These are phyloP conservation scores for Paralagenidium karlingii DNA, from an alignment of 352 stramenopile genomes.

Conservation along the genomic window DNA sequence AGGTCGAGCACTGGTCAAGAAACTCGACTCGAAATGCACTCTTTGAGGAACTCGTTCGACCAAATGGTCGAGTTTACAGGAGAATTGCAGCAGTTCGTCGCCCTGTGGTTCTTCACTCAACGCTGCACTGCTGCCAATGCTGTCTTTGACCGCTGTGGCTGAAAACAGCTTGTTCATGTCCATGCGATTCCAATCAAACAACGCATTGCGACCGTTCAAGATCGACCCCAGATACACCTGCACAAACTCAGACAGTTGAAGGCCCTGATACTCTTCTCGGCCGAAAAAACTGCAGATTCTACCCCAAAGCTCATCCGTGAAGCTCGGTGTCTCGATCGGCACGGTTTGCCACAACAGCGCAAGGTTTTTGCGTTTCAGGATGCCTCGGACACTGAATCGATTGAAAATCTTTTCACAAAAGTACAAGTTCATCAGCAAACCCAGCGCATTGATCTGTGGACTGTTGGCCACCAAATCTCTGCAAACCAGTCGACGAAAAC, in stretches of 20 bases:
- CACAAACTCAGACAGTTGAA: constrained; percentile 22
- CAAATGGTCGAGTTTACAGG: constrained; percentile 30
- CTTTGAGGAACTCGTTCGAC: constrained; percentile 9
- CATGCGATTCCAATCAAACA: constrained; percentile 40
- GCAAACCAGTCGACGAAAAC: constrained; percentile 12
- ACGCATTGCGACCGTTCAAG: constrained; percentile 18
- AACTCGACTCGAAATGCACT: constrained; percentile 14
- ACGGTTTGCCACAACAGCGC: constrained; percentile 18
- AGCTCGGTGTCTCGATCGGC: constrained; percentile 20
- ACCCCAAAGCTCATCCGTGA: constrained; percentile 24
- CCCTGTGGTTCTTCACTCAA: constrained; percentile 32
- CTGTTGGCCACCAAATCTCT: constrained; percentile 11
- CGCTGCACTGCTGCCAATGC: constrained; percentile 24
- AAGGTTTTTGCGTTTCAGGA: constrained; percentile 28
- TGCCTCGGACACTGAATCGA: constrained; percentile 16
- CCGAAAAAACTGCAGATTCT: constrained; percentile 22
- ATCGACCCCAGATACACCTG: constrained; percentile 21
- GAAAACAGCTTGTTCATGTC: constrained; percentile 40
- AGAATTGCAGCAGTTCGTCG: constrained; percentile 25
- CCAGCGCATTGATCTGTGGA: constrained; percentile 25
- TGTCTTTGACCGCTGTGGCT: constrained; percentile 12
- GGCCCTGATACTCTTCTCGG: constrained; percentile 15
- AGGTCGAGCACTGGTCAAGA: constrained; percentile 15
- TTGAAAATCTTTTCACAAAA: constrained; percentile 37
- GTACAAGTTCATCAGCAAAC: constrained; percentile 29